phyloP scores from a whole-genome alignment of 495 filamentous ascomycete genomes.

The Neurospora hispaniola region DNA sequence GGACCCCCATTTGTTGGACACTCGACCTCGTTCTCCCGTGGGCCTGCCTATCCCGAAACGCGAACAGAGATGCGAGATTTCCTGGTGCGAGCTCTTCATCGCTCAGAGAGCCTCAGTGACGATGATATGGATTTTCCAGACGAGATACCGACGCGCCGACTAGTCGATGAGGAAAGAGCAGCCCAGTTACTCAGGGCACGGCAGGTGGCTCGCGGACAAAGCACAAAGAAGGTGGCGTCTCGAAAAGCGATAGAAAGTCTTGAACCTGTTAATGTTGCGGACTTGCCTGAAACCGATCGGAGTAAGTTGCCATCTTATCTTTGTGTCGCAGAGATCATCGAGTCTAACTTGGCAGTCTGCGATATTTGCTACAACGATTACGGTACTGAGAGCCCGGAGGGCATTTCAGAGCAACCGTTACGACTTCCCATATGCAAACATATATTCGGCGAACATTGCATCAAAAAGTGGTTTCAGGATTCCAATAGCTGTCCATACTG shows the following conservation, averaged over 20 bases:
- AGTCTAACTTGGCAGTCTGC: slow-evolving; percentile 29
- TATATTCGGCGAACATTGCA: slow-evolving; percentile 48
- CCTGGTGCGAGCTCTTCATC: neutral
- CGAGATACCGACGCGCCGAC: neutral
- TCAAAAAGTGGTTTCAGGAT: slow-evolving; percentile 51
- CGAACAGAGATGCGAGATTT: neutral
- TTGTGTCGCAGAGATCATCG: neutral
- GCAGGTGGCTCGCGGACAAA: slow-evolving; percentile 30
- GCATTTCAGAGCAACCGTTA: slow-evolving; percentile 37
- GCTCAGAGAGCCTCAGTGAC: slow-evolving; percentile 18
- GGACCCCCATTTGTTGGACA: neutral
- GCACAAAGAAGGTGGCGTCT: slow-evolving; percentile 34
- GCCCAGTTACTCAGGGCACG: slow-evolving; percentile 2
- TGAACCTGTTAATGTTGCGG: slow-evolving; percentile 30
- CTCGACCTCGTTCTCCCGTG: neutral
- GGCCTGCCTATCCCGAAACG: neutral
- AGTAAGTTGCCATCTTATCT: slow-evolving; percentile 29
- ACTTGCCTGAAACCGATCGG: slow-evolving; percentile 33
- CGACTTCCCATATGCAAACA: slow-evolving; percentile 48
- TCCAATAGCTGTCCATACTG: slow-evolving; percentile 49
- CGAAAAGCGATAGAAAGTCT: slow-evolving; percentile 35
- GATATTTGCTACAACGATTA: slow-evolving; percentile 50
- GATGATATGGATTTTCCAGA: slow-evolving; percentile 16
- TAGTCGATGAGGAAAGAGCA: slow-evolving; percentile 6
- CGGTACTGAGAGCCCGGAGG: slow-evolving; percentile 40